Percentiles rank a stretch among this genome's conserved stretches.
These are phyloP conservation scores for Diaporthe citri DNA, from an alignment of 2,329 filamentous ascomycete species.

Conservation along the genomic window DNA sequence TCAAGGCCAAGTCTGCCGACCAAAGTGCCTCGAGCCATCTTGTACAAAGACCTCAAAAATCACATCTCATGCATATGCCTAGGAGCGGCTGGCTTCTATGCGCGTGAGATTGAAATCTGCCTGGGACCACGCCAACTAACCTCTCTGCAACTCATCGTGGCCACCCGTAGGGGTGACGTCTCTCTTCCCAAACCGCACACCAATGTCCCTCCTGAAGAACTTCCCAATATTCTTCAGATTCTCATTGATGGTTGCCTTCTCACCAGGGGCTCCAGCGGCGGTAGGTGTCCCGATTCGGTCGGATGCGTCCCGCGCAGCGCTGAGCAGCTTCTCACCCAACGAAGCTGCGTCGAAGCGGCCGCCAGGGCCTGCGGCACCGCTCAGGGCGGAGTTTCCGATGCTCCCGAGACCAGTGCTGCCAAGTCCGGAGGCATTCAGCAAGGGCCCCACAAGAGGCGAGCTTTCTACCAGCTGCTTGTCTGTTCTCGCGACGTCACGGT, in stretches of 20 bases:
- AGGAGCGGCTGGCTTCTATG: neutral
- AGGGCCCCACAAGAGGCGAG: slow-evolving; percentile 77
- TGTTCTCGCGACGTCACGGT: slow-evolving; percentile 79
- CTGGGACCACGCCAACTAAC: neutral
- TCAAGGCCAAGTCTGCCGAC: neutral
- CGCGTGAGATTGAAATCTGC: neutral
- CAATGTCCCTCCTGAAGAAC: slow-evolving; percentile 92
- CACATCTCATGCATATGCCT: neutral
- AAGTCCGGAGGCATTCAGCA: slow-evolving; percentile 63
- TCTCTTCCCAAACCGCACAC: slow-evolving; percentile 78
- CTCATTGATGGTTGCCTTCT: slow-evolving; percentile 85
- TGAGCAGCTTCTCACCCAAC: slow-evolving; percentile 89
- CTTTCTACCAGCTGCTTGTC: slow-evolving; percentile 78
- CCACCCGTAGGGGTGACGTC: slow-evolving; percentile 56
- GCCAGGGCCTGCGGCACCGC: slow-evolving; percentile 53
- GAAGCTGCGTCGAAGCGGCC: slow-evolving; percentile 81
- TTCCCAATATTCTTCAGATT: slow-evolving; percentile 96
- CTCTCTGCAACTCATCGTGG: slow-evolving; percentile 39
- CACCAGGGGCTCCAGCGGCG: slow-evolving; percentile 54
- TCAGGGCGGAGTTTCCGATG: slow-evolving; percentile 54
- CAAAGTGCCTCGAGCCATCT: neutral
- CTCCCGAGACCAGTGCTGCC: slow-evolving; percentile 48
- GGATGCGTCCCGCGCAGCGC: slow-evolving; percentile 85
- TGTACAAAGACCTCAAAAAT: neutral
- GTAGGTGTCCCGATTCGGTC: slow-evolving; percentile 78